These are phyloP conservation scores for Aspergillus quadricinctus DNA, from an alignment of 2,329 filamentous ascomycete species.

Conservation along the genomic window DNA sequence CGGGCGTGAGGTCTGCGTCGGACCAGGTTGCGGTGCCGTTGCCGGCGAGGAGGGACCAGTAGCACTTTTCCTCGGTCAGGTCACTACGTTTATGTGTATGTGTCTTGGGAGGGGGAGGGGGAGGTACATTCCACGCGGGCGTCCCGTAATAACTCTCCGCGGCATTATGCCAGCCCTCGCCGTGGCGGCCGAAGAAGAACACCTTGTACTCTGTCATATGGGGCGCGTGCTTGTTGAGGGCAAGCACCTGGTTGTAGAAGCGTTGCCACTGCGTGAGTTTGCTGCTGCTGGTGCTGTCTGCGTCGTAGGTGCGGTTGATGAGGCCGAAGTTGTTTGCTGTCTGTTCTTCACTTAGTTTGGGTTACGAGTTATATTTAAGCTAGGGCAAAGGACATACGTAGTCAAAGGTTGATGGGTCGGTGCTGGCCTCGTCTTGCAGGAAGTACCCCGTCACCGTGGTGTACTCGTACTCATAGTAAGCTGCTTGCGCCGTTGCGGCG, in stretches of 20 bases:
- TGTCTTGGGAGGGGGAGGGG: not conserved
- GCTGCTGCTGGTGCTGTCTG: conserved; percentile 27
- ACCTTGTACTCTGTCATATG: conserved; percentile 49
- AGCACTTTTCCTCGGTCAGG: too few species aligned
- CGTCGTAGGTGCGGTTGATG: conserved; percentile 44
- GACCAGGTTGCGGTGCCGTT: conserved; percentile 52
- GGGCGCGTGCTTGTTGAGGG: conserved; percentile 41
- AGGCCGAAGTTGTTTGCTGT: conserved; percentile 45
- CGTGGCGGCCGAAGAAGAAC: conserved; percentile 57
- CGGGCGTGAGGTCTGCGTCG: conserved; percentile 53
- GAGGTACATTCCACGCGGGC: conserved; percentile 53
- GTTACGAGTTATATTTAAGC: not conserved
- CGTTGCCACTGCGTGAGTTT: conserved; percentile 52
- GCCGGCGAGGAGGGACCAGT: conserved; percentile 55
- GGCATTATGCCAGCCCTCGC: conserved; percentile 58
- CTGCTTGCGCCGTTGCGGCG: conserved; percentile 62
- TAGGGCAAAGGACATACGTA: conserved; percentile 30
- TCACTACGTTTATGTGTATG: too few species aligned
- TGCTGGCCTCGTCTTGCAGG: conserved; percentile 44
- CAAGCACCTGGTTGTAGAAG: conserved; percentile 47
- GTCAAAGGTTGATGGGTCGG: conserved; percentile 44
- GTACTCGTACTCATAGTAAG: conserved; percentile 34
- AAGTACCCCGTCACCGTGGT: conserved; percentile 46
- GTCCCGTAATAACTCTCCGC: conserved; percentile 57
- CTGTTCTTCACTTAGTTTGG: conserved; percentile 17